Conservation (phyloP, 768 basidiomycete genomes). For the Paxillus rubicundulus region DNA sequence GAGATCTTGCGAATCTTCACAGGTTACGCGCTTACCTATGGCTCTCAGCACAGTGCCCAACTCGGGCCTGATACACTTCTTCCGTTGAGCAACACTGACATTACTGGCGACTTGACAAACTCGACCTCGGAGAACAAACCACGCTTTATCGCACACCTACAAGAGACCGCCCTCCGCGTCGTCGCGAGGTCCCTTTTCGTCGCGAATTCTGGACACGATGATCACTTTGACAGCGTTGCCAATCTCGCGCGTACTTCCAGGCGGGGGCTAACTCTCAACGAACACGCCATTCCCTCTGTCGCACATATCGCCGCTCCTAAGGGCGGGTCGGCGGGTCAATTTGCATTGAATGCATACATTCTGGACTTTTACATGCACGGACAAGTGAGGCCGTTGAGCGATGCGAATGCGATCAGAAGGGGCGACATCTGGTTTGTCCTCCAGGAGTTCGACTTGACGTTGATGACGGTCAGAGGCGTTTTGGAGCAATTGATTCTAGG, state of each 20-base stretch:
- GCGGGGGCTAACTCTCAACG: conserved; percentile 52
- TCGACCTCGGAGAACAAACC: conserved; percentile 3
- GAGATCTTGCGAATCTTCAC: conserved; percentile 54
- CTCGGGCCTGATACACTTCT: conserved; percentile 46
- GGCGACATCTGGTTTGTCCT: conserved; percentile 67
- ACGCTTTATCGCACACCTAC: conserved; percentile 38
- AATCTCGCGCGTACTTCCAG: conserved; percentile 55
- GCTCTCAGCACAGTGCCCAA: conserved; percentile 34
- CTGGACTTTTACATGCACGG: conserved; percentile 71
- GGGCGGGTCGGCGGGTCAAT: conserved; percentile 20
- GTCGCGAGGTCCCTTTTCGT: conserved; percentile 59
- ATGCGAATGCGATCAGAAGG: conserved; percentile 55
- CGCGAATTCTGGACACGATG: conserved; percentile 64
- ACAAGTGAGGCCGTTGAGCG: conserved; percentile 44
- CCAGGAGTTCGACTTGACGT: conserved; percentile 53
- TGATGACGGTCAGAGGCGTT: conserved; percentile 47
- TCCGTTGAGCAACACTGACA: conserved; percentile 43
- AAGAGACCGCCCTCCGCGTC: conserved; percentile 35
- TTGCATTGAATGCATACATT: conserved; percentile 60
- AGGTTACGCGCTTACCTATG: conserved; percentile 52
- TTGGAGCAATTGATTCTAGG: conserved; percentile 46
- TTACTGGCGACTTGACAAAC: conserved; percentile 15
- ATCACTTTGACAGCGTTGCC: conserved; percentile 46
- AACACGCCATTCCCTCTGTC: conserved; percentile 60
- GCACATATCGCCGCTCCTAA: conserved; percentile 27